These are phyloP conservation scores for Ilyonectria mors-panacis DNA, from an alignment of 2,329 filamentous ascomycete genomes.

Conservation along the genomic window DNA sequence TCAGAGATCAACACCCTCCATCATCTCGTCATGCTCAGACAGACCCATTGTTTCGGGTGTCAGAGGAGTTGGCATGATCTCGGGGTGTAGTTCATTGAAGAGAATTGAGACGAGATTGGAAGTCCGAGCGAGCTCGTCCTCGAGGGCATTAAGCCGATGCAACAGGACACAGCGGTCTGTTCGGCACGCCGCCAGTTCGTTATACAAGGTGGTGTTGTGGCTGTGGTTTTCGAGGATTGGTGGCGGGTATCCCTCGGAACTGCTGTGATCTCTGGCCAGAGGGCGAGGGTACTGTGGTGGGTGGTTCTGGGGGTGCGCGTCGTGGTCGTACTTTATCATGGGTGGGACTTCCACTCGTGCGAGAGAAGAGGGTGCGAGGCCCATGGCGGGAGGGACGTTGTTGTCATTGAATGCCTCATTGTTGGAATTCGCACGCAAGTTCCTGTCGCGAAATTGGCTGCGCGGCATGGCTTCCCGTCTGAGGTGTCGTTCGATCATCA, in stretches of 20 bases:
- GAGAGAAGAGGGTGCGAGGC: background rate
- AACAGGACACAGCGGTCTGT: background rate
- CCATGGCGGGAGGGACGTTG: background rate
- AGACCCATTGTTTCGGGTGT: background rate
- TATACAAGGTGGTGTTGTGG: constrained; percentile 2
- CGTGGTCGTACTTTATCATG: background rate
- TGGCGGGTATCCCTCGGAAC: background rate
- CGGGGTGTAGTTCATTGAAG: constrained; percentile 1
- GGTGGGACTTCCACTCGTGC: background rate
- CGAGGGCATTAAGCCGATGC: background rate
- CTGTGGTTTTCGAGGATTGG: background rate
- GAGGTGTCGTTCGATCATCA: constrained; percentile 43
- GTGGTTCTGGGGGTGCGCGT: background rate
- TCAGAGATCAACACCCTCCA: constrained; percentile 6
- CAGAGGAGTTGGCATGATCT: background rate
- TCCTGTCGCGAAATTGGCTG: background rate
- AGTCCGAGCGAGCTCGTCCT: constrained; percentile 1
- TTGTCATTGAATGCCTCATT: background rate
- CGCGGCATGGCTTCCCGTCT: constrained; percentile 27
- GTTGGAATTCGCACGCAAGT: background rate
- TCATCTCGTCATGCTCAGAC: background rate
- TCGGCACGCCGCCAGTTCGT: background rate
- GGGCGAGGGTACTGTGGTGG: background rate
- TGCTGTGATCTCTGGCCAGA: background rate
- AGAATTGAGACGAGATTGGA: background rate